Base-by-base conservation (phyloP, 148 eudicot species). In the Camellia sinensis region DNA sequence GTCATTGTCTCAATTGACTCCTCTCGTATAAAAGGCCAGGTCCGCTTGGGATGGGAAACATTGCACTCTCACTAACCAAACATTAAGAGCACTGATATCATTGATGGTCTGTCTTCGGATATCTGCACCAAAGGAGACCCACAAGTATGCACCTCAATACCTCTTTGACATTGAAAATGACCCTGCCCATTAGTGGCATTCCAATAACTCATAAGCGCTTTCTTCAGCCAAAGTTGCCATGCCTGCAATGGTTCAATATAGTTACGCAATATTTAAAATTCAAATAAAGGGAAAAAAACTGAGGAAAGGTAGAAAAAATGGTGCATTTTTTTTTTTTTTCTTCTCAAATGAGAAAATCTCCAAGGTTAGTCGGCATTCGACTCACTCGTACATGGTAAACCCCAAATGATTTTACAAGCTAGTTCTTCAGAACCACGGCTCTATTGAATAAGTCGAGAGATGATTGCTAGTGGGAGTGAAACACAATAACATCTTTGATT, bases 211-310 rank as follows among this genome's bases (percentile, higher is more conserved):
- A 17, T 0, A 67, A 4, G 69, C 68, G 11, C 22, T 78, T 15
- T 78, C 84, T 74, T 78, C 81, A 37, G 0, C 78, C 78, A 82
- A 68, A 70, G 59, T 65, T 67, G 71, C 81, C 84, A 78, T 14
- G 79, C 81, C 84, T 82, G 45, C 44, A 69, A 71, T 41, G 7
- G 9, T 8, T 50, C 40, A 66, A 60, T 17, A 45, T 44, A 45
- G 8, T n/a, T 19, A 46, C 67, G 7, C 1, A 29, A 29, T 29
- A 64, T 64, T 64, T 21, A 12, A 5, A n/a, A 71, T 3, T 48
- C 15, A 69, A 44, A 5, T 2, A 8, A 0, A 0, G 18, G 74
- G 4, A n/a, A 9, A 71, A 11, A 46, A 29, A 29, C 37, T 48
- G 41, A 19, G 3, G 22, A 71, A 48, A 19, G n/a, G 6, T 37